These are phyloP conservation scores for Myriosclerotinia duriaeana DNA, from an alignment of 2,329 filamentous ascomycete genomes.

Conservation along the genomic window DNA sequence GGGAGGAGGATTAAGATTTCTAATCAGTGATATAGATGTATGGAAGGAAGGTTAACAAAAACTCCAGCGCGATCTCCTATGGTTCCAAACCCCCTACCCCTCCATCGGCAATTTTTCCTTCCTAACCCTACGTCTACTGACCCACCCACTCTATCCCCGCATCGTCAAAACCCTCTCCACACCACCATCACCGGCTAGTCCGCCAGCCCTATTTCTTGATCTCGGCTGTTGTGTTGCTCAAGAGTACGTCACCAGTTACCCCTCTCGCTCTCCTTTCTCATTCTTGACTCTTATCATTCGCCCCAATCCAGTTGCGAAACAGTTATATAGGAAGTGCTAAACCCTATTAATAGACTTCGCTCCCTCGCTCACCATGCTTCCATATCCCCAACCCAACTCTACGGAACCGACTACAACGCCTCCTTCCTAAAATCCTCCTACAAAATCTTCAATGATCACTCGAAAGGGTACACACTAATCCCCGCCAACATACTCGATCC, in stretches of 20 bases:
- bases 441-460: slow-evolving; percentile 43
- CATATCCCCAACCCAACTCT: slow-evolving; percentile 38
- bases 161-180: slow-evolving; percentile 19
- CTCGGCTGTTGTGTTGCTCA: slow-evolving; percentile 45
- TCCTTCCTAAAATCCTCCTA: slow-evolving; percentile 43
- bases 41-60: not conserved
- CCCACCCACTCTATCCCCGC: slow-evolving; percentile 24
- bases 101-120: slow-evolving; percentile 34
- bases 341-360: slow-evolving; percentile 34
- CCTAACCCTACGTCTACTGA: slow-evolving; percentile 20
- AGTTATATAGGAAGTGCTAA: not conserved
- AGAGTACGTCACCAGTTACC: slow-evolving; percentile 31
- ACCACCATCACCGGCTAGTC: not conserved
- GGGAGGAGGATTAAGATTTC: too few species aligned
- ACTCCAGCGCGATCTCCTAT: slow-evolving; percentile 30
- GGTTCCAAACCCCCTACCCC: slow-evolving; percentile 32
- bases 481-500: slow-evolving; percentile 22
- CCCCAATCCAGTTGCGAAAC: not conserved
- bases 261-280: not conserved
- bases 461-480: slow-evolving; percentile 1
- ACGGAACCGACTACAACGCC: slow-evolving; percentile 40
- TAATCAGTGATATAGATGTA: not conserved
- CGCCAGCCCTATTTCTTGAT: slow-evolving; percentile 39
- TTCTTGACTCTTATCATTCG: not conserved
- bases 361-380: slow-evolving; percentile 42